A percentile compares a stretch with the other conserved stretches of the same genome.
phyloP scores from a whole-genome alignment of 208 protist species.

The Vickermania spadyakhi region DNA sequence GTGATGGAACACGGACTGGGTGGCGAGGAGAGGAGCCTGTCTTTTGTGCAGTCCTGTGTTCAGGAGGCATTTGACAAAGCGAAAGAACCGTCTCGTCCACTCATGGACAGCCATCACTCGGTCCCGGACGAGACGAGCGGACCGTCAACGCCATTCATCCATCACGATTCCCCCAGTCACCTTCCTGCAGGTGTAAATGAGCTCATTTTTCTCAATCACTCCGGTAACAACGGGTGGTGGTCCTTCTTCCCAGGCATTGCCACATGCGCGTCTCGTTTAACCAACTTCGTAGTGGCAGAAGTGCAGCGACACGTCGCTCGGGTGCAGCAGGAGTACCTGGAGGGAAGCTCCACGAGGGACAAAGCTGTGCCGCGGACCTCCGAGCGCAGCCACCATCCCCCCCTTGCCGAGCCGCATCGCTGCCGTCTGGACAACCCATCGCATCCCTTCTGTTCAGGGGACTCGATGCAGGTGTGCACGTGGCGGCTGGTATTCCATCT shows the following conservation, averaged over 20 bases:
- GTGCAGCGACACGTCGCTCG: not conserved
- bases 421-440: not conserved
- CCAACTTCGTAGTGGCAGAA: not conserved
- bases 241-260: not conserved
- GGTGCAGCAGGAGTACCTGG: not conserved
- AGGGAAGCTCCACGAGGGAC: not conserved
- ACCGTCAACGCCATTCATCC: no score
- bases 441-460: no score
- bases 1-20: no score
- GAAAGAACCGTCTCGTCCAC: no score
- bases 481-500: constrained; percentile 33
- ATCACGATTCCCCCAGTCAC: no score
- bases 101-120: no score
- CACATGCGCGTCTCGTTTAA: not conserved
- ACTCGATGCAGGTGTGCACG: no score
- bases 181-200: no score
- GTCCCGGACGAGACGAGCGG: no score
- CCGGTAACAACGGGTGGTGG: not conserved
- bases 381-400: not conserved
- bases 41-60: no score
- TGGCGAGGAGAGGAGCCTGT: no score
- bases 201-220: not conserved
- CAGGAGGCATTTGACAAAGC: no score
- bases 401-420: not conserved
- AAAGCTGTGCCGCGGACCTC: not conserved